Conservation (phyloP, 495 filamentous ascomycete species). For the Penicillium samsonianum region DNA sequence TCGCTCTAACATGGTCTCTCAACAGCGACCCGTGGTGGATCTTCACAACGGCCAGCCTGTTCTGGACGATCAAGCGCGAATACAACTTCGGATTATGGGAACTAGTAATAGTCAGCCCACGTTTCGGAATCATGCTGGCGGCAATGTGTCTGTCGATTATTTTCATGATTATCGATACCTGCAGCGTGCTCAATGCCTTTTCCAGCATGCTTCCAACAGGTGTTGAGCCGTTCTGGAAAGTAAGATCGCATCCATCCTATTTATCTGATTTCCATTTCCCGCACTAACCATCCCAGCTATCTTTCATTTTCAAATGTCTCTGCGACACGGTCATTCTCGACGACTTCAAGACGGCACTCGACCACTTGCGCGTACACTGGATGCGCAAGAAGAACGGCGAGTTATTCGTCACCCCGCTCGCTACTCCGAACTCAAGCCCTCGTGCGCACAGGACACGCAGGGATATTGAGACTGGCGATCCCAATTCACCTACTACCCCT, state of each 20-base stretch:
- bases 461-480: background rate
- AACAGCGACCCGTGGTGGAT: constrained; percentile 64
- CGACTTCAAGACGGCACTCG: constrained; percentile 63
- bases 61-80: constrained; percentile 55
- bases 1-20: background rate
- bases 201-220: constrained; percentile 32
- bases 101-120: constrained; percentile 51
- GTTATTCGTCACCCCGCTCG: background rate
- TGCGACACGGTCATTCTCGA: constrained; percentile 61
- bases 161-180: constrained; percentile 55
- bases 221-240: constrained; percentile 47
- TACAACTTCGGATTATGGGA: constrained; percentile 54
- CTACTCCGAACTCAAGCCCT: background rate
- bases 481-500: background rate
- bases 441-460: background rate
- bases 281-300: constrained; percentile 32
- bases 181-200: constrained; percentile 36
- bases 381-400: constrained; percentile 22
- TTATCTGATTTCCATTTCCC: background rate
- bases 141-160: constrained; percentile 55
- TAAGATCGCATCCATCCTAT: constrained; percentile 8
- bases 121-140: constrained; percentile 57
- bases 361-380: constrained; percentile 34
- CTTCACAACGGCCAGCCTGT: constrained; percentile 50
- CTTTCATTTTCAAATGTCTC: constrained; percentile 61